Base-by-base conservation (phyloP, 2,329 filamentous ascomycete species). In the Lanzia echinophila region DNA sequence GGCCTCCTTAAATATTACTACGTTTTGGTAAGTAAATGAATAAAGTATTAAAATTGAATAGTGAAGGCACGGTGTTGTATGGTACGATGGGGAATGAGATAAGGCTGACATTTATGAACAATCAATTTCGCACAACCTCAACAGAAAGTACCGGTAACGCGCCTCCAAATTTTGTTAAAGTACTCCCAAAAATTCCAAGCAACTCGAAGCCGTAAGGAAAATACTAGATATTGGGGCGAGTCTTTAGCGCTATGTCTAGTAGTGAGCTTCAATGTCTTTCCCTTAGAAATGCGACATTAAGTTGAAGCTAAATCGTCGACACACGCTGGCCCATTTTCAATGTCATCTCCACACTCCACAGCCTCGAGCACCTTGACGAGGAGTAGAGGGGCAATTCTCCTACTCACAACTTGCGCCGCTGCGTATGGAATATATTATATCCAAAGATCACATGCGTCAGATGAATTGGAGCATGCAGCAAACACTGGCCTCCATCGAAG, bases 391-490 rank as follows among this genome's bases (percentile, higher is more conserved):
- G 75, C 80, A 54, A 73, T 87, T 50, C 74, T 80, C 48, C 60
- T 81, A 22, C 63, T 82, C 38, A 79, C 82, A 36, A 76, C 77
- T 44, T 67, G 81, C 44, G 78, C 80, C 1, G 78, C 80, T 42
- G 75, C 74, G 11, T 82, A 79, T 47, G 70, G 79, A 52, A 75
- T 78, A 54, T 87, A 82, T 65, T 77, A 81, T 54, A 70, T 82
- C 61, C 86, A 83, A 66, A 69, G 62, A 53, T 68, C 60, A 53
- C 19, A 47, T 39, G 32, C 4, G 33, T 6, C 32, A 12, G 42
- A 15, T 22, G 7, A 15, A 22, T 42, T 20, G 19, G 13, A 12
- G 10, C 17, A 20, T 20, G 8, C 10, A n/a, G 19, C 39, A 2
- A 38, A 34, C 7, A 32, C 33, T 22, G 58, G 63, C 13, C 71